A percentile compares a stretch with the other conserved stretches of the same genome.
Conservation (phyloP, 129 eudicot species). For the Tanacetum coccineum region DNA sequence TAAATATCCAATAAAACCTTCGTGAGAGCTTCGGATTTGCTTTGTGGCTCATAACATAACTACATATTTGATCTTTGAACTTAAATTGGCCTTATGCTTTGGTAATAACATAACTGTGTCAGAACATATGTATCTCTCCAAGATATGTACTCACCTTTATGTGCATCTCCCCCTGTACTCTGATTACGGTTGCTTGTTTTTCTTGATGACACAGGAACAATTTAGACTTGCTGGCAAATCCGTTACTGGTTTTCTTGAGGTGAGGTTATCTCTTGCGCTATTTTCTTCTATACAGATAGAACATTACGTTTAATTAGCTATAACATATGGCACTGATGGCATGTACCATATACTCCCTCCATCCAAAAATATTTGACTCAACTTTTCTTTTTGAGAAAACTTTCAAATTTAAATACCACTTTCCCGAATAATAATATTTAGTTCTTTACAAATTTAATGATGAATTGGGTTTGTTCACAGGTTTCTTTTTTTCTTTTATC, state of each 20-base stretch:
- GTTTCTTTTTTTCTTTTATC: too few species aligned
- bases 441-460: too few species aligned
- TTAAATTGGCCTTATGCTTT: neutral
- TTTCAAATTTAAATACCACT: too few species aligned
- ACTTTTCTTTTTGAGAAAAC: too few species aligned
- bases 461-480: too few species aligned
- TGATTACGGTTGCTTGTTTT: slow-evolving; percentile 13
- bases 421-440: too few species aligned
- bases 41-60: neutral
- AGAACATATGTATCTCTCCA: neutral
- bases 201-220: slow-evolving; percentile 30
- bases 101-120: neutral
- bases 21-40: neutral
- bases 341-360: slow-evolving; percentile 3
- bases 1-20: neutral
- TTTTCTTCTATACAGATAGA: neutral
- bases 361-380: neutral
- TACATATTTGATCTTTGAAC: neutral
- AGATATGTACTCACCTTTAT: neutral
- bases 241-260: slow-evolving; percentile 35
- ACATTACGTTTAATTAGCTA: neutral
- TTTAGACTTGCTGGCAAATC: slow-evolving; percentile 38
- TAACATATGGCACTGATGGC: neutral
- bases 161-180: neutral
- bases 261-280: slow-evolving; percentile 7